Percentiles rank a stretch among this genome's conserved stretches.
phyloP scores from a whole-genome alignment of 441 rosid genomes.

The Rhodomyrtus psidioides region DNA sequence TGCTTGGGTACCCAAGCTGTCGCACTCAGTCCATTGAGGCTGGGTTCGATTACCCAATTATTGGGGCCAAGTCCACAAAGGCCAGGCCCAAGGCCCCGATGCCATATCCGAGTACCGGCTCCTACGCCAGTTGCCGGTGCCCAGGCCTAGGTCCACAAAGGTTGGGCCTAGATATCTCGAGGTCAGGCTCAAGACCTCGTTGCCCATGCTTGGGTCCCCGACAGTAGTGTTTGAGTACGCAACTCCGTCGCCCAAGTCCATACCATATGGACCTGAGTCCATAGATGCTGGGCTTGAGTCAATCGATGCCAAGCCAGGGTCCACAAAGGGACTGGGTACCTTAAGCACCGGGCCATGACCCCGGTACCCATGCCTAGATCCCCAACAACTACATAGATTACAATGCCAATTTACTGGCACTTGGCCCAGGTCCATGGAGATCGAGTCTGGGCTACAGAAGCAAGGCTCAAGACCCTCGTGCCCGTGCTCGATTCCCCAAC shows the following conservation, averaged over 20 bases:
- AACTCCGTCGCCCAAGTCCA: not conserved
- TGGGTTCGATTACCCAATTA: not conserved
- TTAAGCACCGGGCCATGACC: not conserved
- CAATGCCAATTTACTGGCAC: not conserved
- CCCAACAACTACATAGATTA: not conserved
- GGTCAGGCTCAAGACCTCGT: fast-evolving
- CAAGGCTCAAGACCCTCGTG: fast-evolving
- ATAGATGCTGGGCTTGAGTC: not conserved
- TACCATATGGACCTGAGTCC: fast-evolving
- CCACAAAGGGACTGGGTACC: not conserved
- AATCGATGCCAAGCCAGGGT: fast-evolving
- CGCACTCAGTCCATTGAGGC: not conserved
- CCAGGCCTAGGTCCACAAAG: fast-evolving
- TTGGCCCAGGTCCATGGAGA: too few relatives aligned
- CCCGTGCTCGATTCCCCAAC: fast-evolving
- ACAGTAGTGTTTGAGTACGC: fast-evolving
- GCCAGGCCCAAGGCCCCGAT: fast-evolving
- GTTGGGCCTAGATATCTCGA: not conserved
- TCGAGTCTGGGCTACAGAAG: too few relatives aligned
- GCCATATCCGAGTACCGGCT: fast-evolving
- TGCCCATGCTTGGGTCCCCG: not conserved
- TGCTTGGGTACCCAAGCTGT: not conserved
- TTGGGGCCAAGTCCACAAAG: not conserved
- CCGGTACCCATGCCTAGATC: fast-evolving
- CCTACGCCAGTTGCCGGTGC: fast-evolving